Base-by-base conservation (phyloP, 306 rosid genomes). In the Pyrus betulifolia region DNA sequence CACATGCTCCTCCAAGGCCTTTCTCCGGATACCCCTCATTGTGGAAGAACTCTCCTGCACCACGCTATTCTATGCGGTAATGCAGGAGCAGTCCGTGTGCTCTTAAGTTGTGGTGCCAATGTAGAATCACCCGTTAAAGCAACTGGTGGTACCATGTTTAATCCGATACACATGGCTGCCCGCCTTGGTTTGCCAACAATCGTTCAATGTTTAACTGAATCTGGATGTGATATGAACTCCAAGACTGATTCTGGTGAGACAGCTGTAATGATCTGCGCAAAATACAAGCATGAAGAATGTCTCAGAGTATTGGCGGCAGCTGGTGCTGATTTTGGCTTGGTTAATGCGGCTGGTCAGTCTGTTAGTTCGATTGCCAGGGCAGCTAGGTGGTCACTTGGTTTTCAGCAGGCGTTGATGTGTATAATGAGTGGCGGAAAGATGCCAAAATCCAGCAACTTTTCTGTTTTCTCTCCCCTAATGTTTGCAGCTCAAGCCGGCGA, bases 41-140 rank as follows among this genome's bases (percentile, higher is more conserved):
- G 64, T 51, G 96, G 97, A 81, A 91, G 98, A 80, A 90, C 93
- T 65, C 89, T 92, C 78, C 85, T 92, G 71, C 97, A 94, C 86
- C 97, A 94, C 76, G 95, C 96, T 63, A 80, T 94, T 77, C 86
- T 94, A 45, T 92, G 98, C 72, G 93, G 95, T 70, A 92, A 84
- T 79, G 84, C 27, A 23, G 91, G 86, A 72, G 98, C 96, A 19
- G 88, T 88, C 58, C 76, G 67, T 60, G 78, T 75, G 54, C 97
- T 94, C 63, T 73, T 92, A 57, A 84, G 86, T 78, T 82, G 82
- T 51, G 93, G 91, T 40, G 93, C 88, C 52, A 74, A 86, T 80
- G 87, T 82, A 8, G 96, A 92, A 71, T 76, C 79, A 30, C 84
- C 88, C 10, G 87, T 94, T 51, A 82, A 86, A 83, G 82, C 91